Percentiles rank a stretch among this genome's conserved stretches.
Evolutionary conservation across 2,329 filamentous ascomycete genomes (phyloP).

Genomic region (Penicillium sp.): DNA sequence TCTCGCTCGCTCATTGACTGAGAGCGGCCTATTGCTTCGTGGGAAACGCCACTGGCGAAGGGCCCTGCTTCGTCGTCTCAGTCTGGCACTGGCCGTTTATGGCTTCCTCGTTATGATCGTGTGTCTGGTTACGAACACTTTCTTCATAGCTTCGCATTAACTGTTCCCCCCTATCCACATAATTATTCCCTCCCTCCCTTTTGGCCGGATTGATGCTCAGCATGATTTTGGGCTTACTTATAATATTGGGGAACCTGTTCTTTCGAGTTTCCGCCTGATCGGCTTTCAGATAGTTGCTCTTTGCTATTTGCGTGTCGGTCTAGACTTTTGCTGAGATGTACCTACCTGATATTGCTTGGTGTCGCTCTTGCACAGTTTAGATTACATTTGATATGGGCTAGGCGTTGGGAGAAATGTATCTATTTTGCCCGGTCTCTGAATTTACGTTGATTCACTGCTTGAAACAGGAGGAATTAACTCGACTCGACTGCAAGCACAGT

Average conservation of each 20-base stretch:
- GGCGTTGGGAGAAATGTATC: slow-evolving; percentile 5
- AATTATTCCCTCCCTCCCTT: not conserved
- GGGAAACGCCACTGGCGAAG: slow-evolving; percentile 62
- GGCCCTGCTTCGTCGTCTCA: slow-evolving; percentile 63
- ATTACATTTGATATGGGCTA: not conserved
- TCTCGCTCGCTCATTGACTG: slow-evolving; percentile 47
- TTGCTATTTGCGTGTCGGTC: not conserved
- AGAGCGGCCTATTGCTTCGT: slow-evolving; percentile 58
- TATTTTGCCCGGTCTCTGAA: not conserved
- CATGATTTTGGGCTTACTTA: not conserved
- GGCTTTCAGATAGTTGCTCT: not conserved
- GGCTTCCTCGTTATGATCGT: slow-evolving; percentile 84
- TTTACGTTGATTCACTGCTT: not conserved
- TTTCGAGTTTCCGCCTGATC: not conserved
- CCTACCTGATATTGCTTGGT: not conserved
- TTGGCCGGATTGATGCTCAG: not conserved
- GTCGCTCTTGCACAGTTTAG: not conserved
- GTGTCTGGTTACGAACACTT: slow-evolving; percentile 79
- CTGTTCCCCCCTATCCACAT: not conserved
- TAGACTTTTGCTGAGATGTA: not conserved
- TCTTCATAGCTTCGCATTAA: slow-evolving; percentile 66
- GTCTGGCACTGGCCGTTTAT: slow-evolving; percentile 75
- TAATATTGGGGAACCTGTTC: not conserved
- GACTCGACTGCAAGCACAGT: not conserved
- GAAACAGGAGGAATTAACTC: not conserved